A percentile compares a stretch with the other conserved stretches of the same genome.
Evolutionary conservation across 345 rosid species (phyloP).

Genomic region (Aquilaria yunnanensis): DNA sequence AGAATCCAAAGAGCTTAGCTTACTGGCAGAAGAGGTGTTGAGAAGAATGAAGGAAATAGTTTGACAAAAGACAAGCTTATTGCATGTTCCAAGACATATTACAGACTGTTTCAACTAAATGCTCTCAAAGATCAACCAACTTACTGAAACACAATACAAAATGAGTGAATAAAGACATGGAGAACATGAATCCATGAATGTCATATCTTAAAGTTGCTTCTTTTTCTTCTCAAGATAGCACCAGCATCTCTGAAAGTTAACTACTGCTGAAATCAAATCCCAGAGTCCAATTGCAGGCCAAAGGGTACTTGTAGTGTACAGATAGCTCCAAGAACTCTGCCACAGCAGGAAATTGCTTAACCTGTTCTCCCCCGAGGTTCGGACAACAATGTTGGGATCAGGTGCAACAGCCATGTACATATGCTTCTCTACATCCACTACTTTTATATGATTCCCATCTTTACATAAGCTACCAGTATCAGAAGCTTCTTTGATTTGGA

Average conservation of each 20-base stretch:
- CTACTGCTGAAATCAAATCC: slow-evolving; percentile 40
- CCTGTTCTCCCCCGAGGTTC: slow-evolving; percentile 75
- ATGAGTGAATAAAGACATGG: too few species aligned
- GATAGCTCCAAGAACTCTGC: slow-evolving; percentile 33
- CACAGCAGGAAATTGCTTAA: slow-evolving; percentile 75
- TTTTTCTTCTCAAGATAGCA: slow-evolving; percentile 35
- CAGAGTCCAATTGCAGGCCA: slow-evolving; percentile 40
- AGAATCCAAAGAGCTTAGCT: too few species aligned
- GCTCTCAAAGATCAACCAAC: too few species aligned
- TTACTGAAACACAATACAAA: too few species aligned
- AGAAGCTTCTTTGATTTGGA: not conserved
- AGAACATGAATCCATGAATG: not conserved
- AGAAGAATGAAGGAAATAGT: too few species aligned
- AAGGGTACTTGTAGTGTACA: slow-evolving; percentile 5
- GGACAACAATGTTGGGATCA: slow-evolving; percentile 59
- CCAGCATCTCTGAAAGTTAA: slow-evolving; percentile 34
- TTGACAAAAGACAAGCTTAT: too few species aligned
- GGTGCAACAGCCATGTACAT: slow-evolving; percentile 78
- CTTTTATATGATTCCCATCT: slow-evolving; percentile 15
- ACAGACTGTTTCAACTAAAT: too few species aligned
- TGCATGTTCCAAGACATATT: too few species aligned
- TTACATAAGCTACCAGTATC: not conserved
- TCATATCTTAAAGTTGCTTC: slow-evolving; percentile 11
- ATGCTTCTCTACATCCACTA: slow-evolving; percentile 49
- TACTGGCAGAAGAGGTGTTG: too few species aligned